Base-by-base conservation (phyloP, 441 rosid genomes). In the Breynia disticha region DNA sequence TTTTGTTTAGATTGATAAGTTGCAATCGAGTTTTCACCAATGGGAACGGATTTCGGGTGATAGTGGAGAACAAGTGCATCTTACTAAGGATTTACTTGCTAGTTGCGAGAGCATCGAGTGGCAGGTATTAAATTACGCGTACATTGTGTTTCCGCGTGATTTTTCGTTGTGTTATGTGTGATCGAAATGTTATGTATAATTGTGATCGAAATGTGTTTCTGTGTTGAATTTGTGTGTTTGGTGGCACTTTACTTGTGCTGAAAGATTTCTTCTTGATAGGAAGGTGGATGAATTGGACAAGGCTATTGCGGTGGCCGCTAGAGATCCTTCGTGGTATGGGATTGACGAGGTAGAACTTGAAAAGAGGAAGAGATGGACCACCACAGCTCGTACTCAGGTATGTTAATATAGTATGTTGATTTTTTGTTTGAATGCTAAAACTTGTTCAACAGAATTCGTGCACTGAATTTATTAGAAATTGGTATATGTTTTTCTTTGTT, bases 231-330 rank as follows among this genome's bases (percentile, higher is more conserved):
- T 48, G 28, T 24, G 64, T 46, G 24, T 63, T 46, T 50, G 53
- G 57, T 60, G 35, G 39, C 13, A 16, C 18, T 70, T 43, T n/a
- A n/a, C n/a, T n/a, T n/a, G n/a, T 72, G 56, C 81, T 84, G 80
- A 71, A 60, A 59, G n/a, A 47, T 59, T 78, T 57, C 61, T 60
- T 81, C 68, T 61, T 84, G 77, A 80, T 83, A 79, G 85, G 86
- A 84, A 90, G 99, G 91, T 94, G 72, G 96, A 83, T 77, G 95
- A 89, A 76, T 76, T 90, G 78, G 97, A 85, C 67, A 94, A 94
- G 66, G 76, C 97, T 28, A 78, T 94, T 62, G 46, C 77, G 16
- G 91, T 94, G 19, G 99, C 99, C 37, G 90, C 91, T 17, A 79
- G 79, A 71, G 97, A 89, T 71, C 99, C 97, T 68, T 28, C 95